Base-by-base conservation (phyloP, 805 yeast species). In the Ogataea trehaloabstinens region DNA sequence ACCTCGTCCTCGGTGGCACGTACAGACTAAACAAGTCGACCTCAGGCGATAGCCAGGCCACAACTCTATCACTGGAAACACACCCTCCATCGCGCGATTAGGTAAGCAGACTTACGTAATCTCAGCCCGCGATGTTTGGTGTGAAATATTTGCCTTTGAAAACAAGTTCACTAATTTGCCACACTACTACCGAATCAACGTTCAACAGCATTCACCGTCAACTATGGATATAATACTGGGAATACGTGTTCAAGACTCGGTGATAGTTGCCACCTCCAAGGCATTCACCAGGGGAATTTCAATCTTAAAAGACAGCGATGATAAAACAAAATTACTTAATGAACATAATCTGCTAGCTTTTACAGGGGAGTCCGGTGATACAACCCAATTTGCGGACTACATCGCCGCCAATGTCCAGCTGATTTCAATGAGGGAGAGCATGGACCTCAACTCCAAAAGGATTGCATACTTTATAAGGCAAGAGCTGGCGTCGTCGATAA, bases 321-420 rank as follows among this genome's bases (percentile, higher is more conserved):
- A 83, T 64, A 88, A 88, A 67, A 86, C 95, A 7, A 68, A 90
- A 49, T 65, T 63, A 21, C 71, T 91, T 53, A 86, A 86, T 51
- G 74, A 80, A 27, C 91, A 84, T 59, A 76, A 85, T 38, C 68
- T 90, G 51, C 73, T 93, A 69, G 96, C 97, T 30, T 90, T 68
- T 67, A 83, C 95, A 2, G 99, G 99, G 41, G 99, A 93, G 61
- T 76, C 96, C 3, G 99, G 99, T 45, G 99, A 93, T 60, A 86
- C 97, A 5, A 88, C 83, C 5, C 93, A 90, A 60, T 93, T 93
- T 67, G 95, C 96, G 25, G 98, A 93, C 60, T 87, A 82, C 57
- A 79, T 91, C 46, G 93, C 87, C 62, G 99, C 96, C 31, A 93
- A 93, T 58, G 78, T 89, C 49, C 95, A 86, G 62, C 74, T 93